phyloP scores from a whole-genome alignment of 1,284 basidiomycete species.

The Malassezia globosa region DNA sequence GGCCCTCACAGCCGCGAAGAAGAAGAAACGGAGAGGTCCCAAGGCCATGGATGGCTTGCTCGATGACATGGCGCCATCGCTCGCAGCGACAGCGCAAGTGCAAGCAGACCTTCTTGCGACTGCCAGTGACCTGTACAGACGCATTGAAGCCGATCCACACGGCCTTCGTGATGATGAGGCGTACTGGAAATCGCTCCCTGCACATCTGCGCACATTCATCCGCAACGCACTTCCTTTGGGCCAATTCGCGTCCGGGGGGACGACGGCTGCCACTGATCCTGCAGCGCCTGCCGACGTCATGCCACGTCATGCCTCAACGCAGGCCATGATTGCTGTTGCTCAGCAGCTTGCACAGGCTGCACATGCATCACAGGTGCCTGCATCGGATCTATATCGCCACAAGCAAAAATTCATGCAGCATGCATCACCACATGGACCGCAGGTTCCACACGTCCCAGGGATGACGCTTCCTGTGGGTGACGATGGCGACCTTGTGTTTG shows the following conservation, averaged over 20 bases:
- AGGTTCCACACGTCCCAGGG: slow-evolving; percentile 27
- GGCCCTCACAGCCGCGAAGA: slow-evolving; percentile 6
- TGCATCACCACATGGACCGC: slow-evolving; percentile 36
- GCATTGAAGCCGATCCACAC: slow-evolving; percentile 42
- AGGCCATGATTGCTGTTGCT: slow-evolving; percentile 47
- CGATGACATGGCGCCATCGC: slow-evolving; percentile 12
- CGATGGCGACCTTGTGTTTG: slow-evolving; percentile 23
- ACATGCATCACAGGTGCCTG: slow-evolving; percentile 36
- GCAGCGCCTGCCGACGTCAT: slow-evolving; percentile 37
- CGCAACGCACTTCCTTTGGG: slow-evolving; percentile 52
- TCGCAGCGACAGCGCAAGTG: slow-evolving; percentile 35
- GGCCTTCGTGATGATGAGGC: slow-evolving; percentile 51
- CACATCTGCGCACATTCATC: slow-evolving; percentile 54
- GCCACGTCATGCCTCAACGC: slow-evolving; percentile 34
- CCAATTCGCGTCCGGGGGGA: slow-evolving; percentile 36
- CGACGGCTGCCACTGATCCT: slow-evolving; percentile 34
- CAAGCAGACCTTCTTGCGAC: slow-evolving; percentile 43
- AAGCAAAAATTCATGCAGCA: slow-evolving; percentile 1
- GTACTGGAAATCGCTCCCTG: slow-evolving; percentile 55
- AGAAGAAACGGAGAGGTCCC: slow-evolving; percentile 12
- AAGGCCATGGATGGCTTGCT: neutral
- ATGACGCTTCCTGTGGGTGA: slow-evolving; percentile 4
- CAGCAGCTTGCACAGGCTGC: slow-evolving; percentile 43
- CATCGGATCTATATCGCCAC: slow-evolving; percentile 1
- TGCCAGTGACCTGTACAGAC: slow-evolving; percentile 43